phyloP scores from a whole-genome alignment of 73 alveolate genomes.

The Tetrahymena malaccensis region DNA sequence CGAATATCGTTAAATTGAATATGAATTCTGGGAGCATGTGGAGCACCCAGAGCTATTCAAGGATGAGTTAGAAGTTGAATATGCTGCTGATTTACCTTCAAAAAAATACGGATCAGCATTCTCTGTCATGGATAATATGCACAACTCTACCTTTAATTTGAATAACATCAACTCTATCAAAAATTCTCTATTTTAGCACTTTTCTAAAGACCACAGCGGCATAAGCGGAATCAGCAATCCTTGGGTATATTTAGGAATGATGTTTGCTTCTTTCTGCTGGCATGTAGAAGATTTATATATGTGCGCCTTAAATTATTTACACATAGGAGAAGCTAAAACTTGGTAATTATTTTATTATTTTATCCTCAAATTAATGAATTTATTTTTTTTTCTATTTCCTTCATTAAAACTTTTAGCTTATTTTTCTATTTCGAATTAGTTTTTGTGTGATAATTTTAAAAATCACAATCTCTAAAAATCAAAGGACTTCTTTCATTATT shows the following conservation, averaged over 20 bases:
- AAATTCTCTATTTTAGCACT: constrained; percentile 41
- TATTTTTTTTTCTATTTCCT: background rate
- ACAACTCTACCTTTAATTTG: constrained; percentile 50
- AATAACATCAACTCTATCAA: constrained; percentile 28
- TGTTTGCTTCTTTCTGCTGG: constrained; percentile 74
- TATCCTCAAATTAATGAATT: background rate
- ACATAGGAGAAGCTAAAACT: constrained; percentile 56
- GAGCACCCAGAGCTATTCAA: background rate
- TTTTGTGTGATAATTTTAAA: background rate
- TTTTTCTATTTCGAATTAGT: background rate
- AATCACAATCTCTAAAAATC: too few species aligned
- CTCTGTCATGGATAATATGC: constrained; percentile 16
- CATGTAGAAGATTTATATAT: constrained; percentile 64
- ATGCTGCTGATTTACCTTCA: constrained; percentile 69
- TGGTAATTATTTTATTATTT: constrained; percentile 1
- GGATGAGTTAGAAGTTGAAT: background rate
- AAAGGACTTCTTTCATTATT: background rate
- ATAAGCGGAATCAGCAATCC: constrained; percentile 68
- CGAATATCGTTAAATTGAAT: background rate
- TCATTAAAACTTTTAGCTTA: background rate
- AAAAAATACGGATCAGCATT: constrained; percentile 54
- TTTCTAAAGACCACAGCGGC: constrained; percentile 18
- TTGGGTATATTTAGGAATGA: constrained; percentile 73
- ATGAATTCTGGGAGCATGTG: background rate
- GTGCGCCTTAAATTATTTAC: constrained; percentile 62